A percentile compares a stretch with the other conserved stretches of the same genome.
Conservation (phyloP, 345 rosid species). For the Gossypioides kirkii region DNA sequence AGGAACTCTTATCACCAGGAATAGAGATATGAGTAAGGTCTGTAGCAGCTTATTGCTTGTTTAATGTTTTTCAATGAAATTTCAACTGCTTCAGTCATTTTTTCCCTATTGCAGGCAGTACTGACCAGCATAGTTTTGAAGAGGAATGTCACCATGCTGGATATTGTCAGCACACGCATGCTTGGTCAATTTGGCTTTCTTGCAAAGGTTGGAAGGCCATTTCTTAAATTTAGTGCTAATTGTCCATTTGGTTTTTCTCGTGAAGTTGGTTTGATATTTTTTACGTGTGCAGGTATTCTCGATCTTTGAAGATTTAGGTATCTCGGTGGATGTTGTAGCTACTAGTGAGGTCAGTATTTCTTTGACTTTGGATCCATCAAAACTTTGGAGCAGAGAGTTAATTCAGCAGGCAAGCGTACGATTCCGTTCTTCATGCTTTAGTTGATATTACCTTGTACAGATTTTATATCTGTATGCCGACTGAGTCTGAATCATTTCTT, state of each 20-base stretch:
- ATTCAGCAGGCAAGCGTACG: constrained; percentile 92
- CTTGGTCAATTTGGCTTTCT: constrained; percentile 98
- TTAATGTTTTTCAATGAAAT: constrained; percentile 3
- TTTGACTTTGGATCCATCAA: constrained; percentile 92
- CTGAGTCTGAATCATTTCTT: not conserved
- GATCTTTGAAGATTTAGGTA: constrained; percentile 87
- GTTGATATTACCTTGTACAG: not conserved
- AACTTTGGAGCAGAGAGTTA: constrained; percentile 95
- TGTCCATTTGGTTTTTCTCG: constrained; percentile 1
- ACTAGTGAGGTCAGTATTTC: constrained; percentile 99
- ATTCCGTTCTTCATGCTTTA: not conserved
- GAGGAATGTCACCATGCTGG: constrained; percentile 96
- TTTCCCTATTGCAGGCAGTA: constrained; percentile 57
- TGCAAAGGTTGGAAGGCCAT: constrained; percentile 58
- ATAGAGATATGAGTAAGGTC: constrained; percentile 94
- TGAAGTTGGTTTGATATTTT: not conserved
- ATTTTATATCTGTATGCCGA: not conserved
- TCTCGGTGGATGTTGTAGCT: constrained; percentile 98
- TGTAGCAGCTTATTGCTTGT: constrained; percentile 15
- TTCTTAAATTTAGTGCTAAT: constrained; percentile 5
- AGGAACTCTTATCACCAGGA: constrained; percentile 86
- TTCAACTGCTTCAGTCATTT: constrained; percentile 10
- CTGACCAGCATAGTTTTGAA: constrained; percentile 96
- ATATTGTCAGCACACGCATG: constrained; percentile 97
- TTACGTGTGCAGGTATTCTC: constrained; percentile 67